Conservation (phyloP, 2,329 filamentous ascomycete species). For the Xylariaceae sp. region DNA sequence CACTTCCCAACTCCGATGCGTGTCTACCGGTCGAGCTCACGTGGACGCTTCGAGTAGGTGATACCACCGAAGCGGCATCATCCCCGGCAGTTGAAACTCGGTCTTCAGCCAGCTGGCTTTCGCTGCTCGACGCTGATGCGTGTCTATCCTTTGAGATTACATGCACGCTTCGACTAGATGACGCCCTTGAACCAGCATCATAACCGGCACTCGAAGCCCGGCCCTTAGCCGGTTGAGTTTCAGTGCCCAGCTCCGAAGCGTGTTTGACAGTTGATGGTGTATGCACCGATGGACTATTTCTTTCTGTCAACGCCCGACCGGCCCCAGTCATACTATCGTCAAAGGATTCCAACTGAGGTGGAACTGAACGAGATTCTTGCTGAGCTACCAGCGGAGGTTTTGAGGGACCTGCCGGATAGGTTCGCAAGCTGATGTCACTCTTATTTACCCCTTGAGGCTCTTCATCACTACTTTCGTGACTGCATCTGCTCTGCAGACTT, state of each 20-base stretch:
- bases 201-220: neutral
- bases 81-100: constrained; percentile 11
- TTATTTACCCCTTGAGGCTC: constrained; percentile 16
- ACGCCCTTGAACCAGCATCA: neutral
- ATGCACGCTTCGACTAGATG: neutral
- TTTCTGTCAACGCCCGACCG: constrained; percentile 36
- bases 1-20: neutral
- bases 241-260: neutral
- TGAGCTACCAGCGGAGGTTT: constrained; percentile 16
- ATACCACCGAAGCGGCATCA: constrained; percentile 15
- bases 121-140: constrained; percentile 7
- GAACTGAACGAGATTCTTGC: constrained; percentile 21
- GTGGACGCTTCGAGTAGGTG: neutral
- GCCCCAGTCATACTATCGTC: constrained; percentile 35
- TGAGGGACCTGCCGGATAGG: constrained; percentile 5
- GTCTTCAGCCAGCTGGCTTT: neutral
- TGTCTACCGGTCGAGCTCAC: neutral
- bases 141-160: neutral
- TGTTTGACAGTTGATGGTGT: neutral
- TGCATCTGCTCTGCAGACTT: constrained; percentile 29
- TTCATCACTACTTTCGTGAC: constrained; percentile 30
- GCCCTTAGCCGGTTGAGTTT: neutral
- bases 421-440: constrained; percentile 11
- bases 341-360: constrained; percentile 22
- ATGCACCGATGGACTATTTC: constrained; percentile 20